Base-by-base conservation (phyloP, 495 filamentous ascomycete species). In the Daldinia decipiens region DNA sequence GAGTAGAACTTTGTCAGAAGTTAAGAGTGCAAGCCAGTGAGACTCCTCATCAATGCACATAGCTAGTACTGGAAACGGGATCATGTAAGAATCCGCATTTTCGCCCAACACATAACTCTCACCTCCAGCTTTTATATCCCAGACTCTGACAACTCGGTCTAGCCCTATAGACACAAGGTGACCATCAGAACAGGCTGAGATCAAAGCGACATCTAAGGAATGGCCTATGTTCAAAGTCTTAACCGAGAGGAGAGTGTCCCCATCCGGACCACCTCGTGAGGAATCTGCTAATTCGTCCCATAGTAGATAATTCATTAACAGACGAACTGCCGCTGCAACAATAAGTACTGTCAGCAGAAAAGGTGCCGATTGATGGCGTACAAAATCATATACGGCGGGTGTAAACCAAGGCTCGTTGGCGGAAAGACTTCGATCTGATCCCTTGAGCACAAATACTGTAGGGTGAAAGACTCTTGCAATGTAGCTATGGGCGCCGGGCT, bases 401-500 rank as follows among this genome's bases (percentile, higher is more conserved):
- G 86, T 66, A 51, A 87, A 81, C 39, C 76, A 73, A 5, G 77
- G 76, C 59, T 85, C 79, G 34, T 75, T 66, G 54, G 71, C 71
- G 27, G 75, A 69, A 2, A 84, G 77, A 7, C 82, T 84, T 34
- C 91, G 83, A 67, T 91, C 83, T 6, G 91, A 86, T 15, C 87
- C 89, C 54, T 87, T 85, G 5, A 91, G 71, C 8, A 92, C 89
- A 65, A 92, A 89, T 29, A 91, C 82, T 7, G 90, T 74, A 1
- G 91, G 91, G 27, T 91, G 83, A 63, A 89, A 90, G 2, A 91
- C 88, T 38, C 84, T 84, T 11, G 90, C 90, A 19, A 92, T 82
- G 70, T 91, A 88, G 77, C 87, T 88, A 72, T 88, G 80, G 1
- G 87, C 86, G 59, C 84, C 78, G 2, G 90, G 91, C 61, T 89